Percentiles rank a stretch among this genome's conserved stretches.
Evolutionary conservation across 148 eudicot species (phyloP).

Genomic region (Oxyria digyna): DNA sequence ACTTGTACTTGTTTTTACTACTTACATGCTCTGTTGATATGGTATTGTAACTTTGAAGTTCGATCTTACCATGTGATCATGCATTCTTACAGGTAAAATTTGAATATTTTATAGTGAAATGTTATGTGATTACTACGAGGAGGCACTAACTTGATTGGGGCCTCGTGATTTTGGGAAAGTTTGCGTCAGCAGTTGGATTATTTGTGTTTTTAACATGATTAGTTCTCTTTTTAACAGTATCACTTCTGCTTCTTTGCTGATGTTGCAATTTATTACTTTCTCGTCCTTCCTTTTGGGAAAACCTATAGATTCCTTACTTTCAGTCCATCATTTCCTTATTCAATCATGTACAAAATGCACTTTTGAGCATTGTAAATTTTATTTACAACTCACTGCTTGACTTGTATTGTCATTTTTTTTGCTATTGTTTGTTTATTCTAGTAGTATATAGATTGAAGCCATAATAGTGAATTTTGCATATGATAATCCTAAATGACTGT

Average conservation of each 20-base stretch:
- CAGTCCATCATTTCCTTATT: not conserved
- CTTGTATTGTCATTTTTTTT: not conserved
- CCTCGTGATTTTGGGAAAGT: not conserved
- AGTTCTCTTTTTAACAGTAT: not conserved
- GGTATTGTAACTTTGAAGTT: not conserved
- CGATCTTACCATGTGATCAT: not conserved
- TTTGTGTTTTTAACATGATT: not conserved
- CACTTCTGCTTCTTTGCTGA: no score
- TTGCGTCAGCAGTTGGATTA: no score
- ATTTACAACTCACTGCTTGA: not conserved
- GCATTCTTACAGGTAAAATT: not conserved
- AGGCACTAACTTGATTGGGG: not conserved
- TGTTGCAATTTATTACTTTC: not conserved
- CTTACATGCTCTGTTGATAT: not conserved
- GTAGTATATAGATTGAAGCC: not conserved
- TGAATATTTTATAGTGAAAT: not conserved
- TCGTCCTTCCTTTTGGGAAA: not conserved
- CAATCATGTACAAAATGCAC: not conserved
- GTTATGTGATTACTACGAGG: not conserved
- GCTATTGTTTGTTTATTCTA: not conserved
- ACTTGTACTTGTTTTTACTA: slow-evolving; percentile 1
- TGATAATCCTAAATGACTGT: not conserved
- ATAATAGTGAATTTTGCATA: not conserved
- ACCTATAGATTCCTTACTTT: not conserved
- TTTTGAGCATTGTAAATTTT: not conserved